phyloP scores from a whole-genome alignment of 257 asterid genomes.

The Parsonsia alboflavescens region DNA sequence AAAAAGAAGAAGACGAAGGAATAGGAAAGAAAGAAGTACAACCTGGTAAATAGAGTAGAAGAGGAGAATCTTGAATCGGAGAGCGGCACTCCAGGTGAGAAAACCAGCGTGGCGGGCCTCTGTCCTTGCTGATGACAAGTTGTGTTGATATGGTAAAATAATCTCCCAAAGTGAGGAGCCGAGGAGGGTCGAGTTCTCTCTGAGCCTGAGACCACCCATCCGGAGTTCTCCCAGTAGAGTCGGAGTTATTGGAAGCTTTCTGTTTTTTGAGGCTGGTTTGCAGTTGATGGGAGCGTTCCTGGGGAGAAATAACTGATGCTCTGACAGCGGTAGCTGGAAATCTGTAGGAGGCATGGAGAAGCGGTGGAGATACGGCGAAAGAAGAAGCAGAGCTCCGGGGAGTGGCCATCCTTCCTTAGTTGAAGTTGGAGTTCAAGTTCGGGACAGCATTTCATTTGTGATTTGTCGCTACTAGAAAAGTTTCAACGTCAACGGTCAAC shows the following conservation, averaged over 20 bases:
- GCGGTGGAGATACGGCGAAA: neutral
- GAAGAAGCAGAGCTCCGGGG: neutral
- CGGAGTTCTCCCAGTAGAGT: neutral
- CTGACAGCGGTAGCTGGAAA: neutral
- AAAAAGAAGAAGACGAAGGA: no score
- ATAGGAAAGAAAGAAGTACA: neutral
- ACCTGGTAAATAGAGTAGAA: constrained; percentile 79
- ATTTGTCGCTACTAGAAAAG: neutral
- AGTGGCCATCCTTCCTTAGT: neutral
- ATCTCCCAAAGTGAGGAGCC: constrained; percentile 32
- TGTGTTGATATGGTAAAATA: constrained; percentile 44
- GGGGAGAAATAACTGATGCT: constrained; percentile 18
- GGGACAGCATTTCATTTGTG: no score
- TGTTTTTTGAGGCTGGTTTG: neutral
- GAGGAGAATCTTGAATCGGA: constrained; percentile 40
- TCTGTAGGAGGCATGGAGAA: neutral
- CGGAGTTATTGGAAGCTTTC: neutral
- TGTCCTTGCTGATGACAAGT: constrained; percentile 37
- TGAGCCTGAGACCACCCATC: neutral
- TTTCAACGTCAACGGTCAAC: no score
- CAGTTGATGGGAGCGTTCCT: constrained; percentile 15
- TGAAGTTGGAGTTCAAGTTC: no score
- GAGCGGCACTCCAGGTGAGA: constrained; percentile 45
- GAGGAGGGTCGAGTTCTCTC: neutral
- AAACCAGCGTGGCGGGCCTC: constrained; percentile 89